Base-by-base conservation (phyloP, 78 protist species). In the Speleostelium caveatum region DNA sequence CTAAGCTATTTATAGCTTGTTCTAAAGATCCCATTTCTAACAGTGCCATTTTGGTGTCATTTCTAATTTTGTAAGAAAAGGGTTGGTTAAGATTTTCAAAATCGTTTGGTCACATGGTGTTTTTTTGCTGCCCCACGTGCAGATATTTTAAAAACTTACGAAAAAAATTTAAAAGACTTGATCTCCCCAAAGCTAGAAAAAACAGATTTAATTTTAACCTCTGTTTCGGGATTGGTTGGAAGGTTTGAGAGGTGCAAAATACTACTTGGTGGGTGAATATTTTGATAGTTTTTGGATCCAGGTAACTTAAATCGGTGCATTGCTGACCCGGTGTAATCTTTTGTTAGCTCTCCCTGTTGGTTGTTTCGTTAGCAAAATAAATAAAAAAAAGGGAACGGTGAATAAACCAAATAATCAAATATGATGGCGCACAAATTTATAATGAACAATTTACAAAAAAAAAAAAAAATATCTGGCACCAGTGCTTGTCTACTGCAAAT, bases 201-300 rank as follows among this genome's bases (percentile, higher is more conserved):
- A 3, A 61, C 63, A n/a, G 35, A 53, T n/a, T 28, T 41, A 21
- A 94, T 32, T 17, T 32, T 19, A 6, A 35, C 74, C 62, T 94
- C 93, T 30, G 76, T 38, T 39, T 45, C 71, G 3, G 28, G 26
- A 24, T 66, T 55, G 10, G 4, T 58, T 17, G 96, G 88, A n/a
- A 94, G 36, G 65, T 94, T 94, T 45, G 85, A 65, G 62, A 94
- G 55, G 67, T 94, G 96, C 16, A 94, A 71, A 6, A 56, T 75
- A 30, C 19, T 16, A 3, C 83, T 72, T n/a, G 96, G 96, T 35
- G 96, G 94, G 59, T 71, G 87, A 22, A 93, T 93, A 53, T 93
- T 73, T 30, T 39, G 80, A 30, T 72, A 87, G 53, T 93, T 93
- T 49, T 93, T 93, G 24, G 93, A 86, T 7, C 93, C 89, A 33